phyloP scores from a whole-genome alignment of 2,329 filamentous ascomycete genomes.

The Ophiostoma populinum region DNA sequence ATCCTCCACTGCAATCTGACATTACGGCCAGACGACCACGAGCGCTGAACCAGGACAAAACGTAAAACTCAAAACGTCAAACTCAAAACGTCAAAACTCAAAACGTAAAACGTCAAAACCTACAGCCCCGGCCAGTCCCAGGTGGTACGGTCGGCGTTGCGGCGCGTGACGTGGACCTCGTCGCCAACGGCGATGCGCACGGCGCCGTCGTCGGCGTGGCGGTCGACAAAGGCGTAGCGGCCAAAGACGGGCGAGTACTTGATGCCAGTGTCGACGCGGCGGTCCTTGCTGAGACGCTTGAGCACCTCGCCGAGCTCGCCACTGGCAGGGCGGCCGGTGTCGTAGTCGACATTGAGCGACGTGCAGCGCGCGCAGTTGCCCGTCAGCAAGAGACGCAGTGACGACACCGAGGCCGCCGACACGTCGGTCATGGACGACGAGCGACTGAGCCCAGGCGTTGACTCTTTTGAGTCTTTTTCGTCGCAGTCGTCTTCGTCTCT shows the following conservation, averaged over 20 bases:
- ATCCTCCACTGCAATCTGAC: too few relatives aligned
- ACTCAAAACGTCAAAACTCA: too few relatives aligned
- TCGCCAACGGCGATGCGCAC: constrained; percentile 28
- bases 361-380: constrained; percentile 53
- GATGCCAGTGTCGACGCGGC: constrained; percentile 50
- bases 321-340: constrained; percentile 38
- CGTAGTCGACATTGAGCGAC: constrained; percentile 56
- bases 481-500: neutral
- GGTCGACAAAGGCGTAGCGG: constrained; percentile 45
- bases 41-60: too few relatives aligned
- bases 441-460: constrained; percentile 5
- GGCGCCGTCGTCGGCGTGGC: neutral
- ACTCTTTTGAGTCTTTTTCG: too few relatives aligned
- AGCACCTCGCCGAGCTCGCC: constrained; percentile 43
- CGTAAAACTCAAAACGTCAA: too few relatives aligned
- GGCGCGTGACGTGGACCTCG: constrained; percentile 32
- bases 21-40: too few relatives aligned
- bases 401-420: neutral
- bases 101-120: too few relatives aligned
- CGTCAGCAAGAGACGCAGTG: constrained; percentile 35
- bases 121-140: constrained; percentile 29
- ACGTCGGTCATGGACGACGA: too few relatives aligned
- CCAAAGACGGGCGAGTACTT: constrained; percentile 59
- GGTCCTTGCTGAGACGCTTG: constrained; percentile 53
- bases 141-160: constrained; percentile 32